Conservation (phyloP, 148 eudicot species). For the Camellia lanceoleosa region DNA sequence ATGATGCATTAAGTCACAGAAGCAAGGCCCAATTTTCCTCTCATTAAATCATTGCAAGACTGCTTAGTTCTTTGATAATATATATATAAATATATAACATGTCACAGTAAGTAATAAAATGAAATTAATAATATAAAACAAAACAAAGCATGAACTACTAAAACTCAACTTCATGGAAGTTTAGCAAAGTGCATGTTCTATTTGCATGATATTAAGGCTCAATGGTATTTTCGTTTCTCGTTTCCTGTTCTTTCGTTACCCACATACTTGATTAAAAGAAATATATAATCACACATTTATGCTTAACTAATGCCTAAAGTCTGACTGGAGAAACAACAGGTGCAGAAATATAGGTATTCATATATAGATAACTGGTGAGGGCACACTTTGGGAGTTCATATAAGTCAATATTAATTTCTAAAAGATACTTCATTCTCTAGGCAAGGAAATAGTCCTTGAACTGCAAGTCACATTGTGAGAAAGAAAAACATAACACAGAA, state of each 20-base stretch:
- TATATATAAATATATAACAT: background rate
- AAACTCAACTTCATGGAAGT: background rate
- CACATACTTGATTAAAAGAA: background rate
- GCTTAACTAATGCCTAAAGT: too few relatives aligned
- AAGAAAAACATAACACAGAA: background rate
- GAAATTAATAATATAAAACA: background rate
- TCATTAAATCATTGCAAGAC: background rate
- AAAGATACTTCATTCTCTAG: background rate
- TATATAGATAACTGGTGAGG: background rate
- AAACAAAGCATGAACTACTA: background rate
- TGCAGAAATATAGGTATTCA: background rate
- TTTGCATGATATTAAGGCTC: background rate
- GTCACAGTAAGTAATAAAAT: background rate
- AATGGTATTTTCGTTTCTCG: background rate
- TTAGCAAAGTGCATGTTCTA: background rate
- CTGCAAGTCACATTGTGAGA: constrained; percentile 1
- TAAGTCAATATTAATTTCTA: background rate
- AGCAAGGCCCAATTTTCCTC: background rate
- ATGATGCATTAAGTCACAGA: background rate
- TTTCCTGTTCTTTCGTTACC: background rate
- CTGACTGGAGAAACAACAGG: background rate
- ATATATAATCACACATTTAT: background rate
- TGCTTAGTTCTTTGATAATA: background rate
- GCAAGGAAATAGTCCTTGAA: constrained; percentile 5
- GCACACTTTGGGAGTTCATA: background rate